Evolutionary conservation across 768 basidiomycete genomes (phyloP), one percentile per base, ranked within the genome.

Genomic region (Termitomyces sp.): DNA sequence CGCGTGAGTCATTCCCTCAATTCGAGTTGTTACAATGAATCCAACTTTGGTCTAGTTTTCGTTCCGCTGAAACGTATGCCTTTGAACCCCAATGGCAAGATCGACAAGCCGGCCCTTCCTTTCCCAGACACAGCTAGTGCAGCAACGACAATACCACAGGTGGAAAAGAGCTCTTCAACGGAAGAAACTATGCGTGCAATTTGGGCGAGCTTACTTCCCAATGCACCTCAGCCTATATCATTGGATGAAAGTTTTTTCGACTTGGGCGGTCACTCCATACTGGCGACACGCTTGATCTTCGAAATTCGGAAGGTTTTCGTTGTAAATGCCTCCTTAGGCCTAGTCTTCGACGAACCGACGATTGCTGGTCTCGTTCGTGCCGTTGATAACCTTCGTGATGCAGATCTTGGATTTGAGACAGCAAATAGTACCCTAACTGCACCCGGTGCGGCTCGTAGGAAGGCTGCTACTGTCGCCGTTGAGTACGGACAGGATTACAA

Each of bases 51-150:
- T 50, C 11, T 67, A 91, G 96, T 98, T 23, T 95, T 98, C 61
- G 93, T 99, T 31, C 97, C 97, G 0, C 81, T 99, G 28, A 82
- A 81, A 50, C 88, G 94, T 54, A 96, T 99, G 91, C 97, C 97
- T 19, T 82, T 99, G 50, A 99, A 98, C 65, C 97, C 97, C 7
- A 99, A 98, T 68, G 97, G 97, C 60, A 99, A 99, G 74, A 88
- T 99, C 69, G 97, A 99, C 77, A 99, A 98, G 68, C 96, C 97
- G 0, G 91, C 92, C 0, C 83, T 99, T 46, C 97, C 97, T 11
- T 99, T 98, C 86, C 97, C 97, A 7, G 97, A 99, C 70, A 98
- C 97, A 0, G 90, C 86, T 4, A 85, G 90, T 1, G 71, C 77
- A 42, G 78, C 81, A 41, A 71, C 80, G 1, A 61, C 71, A 33